phyloP scores from a whole-genome alignment of 805 yeast genomes.

The Metschnikowia dekortorum region DNA sequence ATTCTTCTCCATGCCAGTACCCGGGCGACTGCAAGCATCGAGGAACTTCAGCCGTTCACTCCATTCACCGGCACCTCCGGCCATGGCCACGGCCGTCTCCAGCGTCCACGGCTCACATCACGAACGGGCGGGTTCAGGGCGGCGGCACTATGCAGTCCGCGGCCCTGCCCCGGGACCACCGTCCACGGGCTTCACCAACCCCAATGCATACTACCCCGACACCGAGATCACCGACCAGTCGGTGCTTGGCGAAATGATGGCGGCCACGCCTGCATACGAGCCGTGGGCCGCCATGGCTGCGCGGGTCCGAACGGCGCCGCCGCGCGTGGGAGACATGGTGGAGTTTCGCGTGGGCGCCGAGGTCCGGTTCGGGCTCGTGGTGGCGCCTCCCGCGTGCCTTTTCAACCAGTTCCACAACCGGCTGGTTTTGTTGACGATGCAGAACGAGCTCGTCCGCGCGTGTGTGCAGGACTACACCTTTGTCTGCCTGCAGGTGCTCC shows the following conservation, averaged over 20 bases:
- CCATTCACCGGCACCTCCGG: too few relatives aligned
- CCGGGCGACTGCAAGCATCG: too few relatives aligned
- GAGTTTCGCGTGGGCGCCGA: slow-evolving; percentile 25
- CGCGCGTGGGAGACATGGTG: slow-evolving; percentile 36
- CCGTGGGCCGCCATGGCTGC: slow-evolving; percentile 14
- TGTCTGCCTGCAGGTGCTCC: slow-evolving; percentile 25
- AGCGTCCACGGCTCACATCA: too few relatives aligned
- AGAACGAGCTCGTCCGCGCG: slow-evolving; percentile 27
- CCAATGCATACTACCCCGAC: slow-evolving; percentile 13
- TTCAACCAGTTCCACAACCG: slow-evolving; percentile 33
- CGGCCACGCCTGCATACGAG: slow-evolving; percentile 5
- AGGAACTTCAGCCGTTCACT: too few relatives aligned
- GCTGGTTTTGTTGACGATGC: slow-evolving; percentile 27
- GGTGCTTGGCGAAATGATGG: slow-evolving; percentile 5
- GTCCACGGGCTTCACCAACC: slow-evolving; percentile 6
- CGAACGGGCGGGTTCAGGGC: not conserved
- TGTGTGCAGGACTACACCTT: slow-evolving; percentile 28
- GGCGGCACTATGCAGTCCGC: not conserved
- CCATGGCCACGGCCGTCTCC: too few relatives aligned
- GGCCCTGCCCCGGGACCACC: not conserved
- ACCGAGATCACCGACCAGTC: slow-evolving; percentile 16
- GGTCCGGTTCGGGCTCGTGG: slow-evolving; percentile 34
- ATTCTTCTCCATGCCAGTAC: too few relatives aligned
- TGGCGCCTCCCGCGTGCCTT: slow-evolving; percentile 25
- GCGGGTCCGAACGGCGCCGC: slow-evolving; percentile 10